Conservation (phyloP, 768 basidiomycete genomes). For the Russula olivacea region DNA sequence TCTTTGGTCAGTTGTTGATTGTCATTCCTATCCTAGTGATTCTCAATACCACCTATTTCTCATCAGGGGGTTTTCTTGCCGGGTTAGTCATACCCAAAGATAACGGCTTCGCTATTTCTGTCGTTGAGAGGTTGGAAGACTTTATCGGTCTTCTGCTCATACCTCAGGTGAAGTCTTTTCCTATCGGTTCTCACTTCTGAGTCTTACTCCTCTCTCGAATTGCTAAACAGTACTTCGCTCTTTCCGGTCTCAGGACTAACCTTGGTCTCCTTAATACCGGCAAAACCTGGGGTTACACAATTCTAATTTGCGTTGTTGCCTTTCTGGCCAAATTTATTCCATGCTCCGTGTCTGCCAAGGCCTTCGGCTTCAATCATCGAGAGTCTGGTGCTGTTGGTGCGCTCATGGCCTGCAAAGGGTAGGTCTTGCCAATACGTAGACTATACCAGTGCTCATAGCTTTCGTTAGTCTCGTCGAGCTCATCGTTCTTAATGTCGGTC, state of each 20-base stretch:
- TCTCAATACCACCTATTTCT: conserved; percentile 18
- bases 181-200: not conserved
- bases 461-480: conserved; percentile 64
- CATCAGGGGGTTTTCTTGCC: conserved; percentile 69
- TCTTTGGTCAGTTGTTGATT: conserved; percentile 43
- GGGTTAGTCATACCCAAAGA: conserved; percentile 80
- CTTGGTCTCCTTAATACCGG: conserved; percentile 71
- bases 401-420: conserved; percentile 91
- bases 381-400: conserved; percentile 79
- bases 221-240: conserved; percentile 60
- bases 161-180: conserved; percentile 52
- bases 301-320: conserved; percentile 67
- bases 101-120: conserved; percentile 70
- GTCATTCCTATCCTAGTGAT: conserved; percentile 5
- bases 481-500: conserved; percentile 87
- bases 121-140: conserved; percentile 86
- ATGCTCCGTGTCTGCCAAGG: conserved; percentile 54
- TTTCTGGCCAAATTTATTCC: conserved; percentile 77
- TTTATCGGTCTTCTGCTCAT: conserved; percentile 70
- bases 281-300: conserved; percentile 73
- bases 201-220: conserved; percentile 21
- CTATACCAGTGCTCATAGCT: conserved; percentile 1
- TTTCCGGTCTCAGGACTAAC: conserved; percentile 77
- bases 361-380: conserved; percentile 61
- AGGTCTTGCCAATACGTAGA: conserved; percentile 25